Base-by-base conservation (phyloP, 306 rosid genomes). In the Benincasa hispida region DNA sequence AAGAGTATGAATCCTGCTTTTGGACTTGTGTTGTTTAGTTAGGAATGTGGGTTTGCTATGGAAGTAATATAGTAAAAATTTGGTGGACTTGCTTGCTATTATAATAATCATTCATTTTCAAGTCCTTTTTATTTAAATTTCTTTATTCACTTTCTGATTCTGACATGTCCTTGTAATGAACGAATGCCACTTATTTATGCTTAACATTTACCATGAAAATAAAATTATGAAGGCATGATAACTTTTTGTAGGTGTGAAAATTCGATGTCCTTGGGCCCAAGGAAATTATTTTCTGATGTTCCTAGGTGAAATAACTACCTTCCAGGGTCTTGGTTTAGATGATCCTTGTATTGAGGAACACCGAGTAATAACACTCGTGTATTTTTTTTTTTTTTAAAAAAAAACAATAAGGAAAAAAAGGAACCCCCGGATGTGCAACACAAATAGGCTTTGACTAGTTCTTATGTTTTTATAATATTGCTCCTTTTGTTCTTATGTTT, bases 1-100 rank as follows among this genome's bases (percentile, higher is more conserved):
- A 87, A 87, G 84, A 82, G 97, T 93, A 86, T 70, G 42, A 10
- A 24, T 77, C 12, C 21, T 21, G 5, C 21, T 58, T 68, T 75
- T 78, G 50, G 53, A 69, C 42, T 42, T 42, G 32, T 10, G 24
- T 61, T 14, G 30, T 45, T 45, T 6, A 6, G 77, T 3, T 45
- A 47, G 37, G 42, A 54, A 60, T 65, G 32, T 77, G n/a, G 39
- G 57, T 58, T 72, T 14, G 59, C 63, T 30, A 21, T 53, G 63
- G 18, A 32, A 34, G 8, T 50, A 35, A 21, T 24, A 11, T 74
- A 63, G 63, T 48, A 53, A 53, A 74, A 34, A 8, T 75, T 2
- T 25, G 63, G 19, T 21, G 25, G 77, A 53, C 19, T n/a, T 50
- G 57, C 65, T 42, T 41, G n/a, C 74, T 42, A 22, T 68, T 68